Percentiles rank a stretch among this genome's conserved stretches.
Conservation (phyloP, 2,329 filamentous ascomycete species). For the Nemania sp. region DNA sequence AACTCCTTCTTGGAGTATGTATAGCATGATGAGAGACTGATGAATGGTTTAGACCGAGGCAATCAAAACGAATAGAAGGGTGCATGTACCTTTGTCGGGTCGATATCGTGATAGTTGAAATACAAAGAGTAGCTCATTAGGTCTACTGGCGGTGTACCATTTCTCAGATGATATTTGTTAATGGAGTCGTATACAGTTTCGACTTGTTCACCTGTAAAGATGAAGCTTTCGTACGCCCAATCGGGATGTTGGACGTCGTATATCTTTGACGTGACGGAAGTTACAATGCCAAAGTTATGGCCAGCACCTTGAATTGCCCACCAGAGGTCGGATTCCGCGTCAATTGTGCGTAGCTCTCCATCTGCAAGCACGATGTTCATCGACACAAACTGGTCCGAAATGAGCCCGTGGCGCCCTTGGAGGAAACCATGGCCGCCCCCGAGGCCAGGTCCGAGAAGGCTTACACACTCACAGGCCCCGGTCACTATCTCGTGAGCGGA, state of each 20-base stretch:
- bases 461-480: conserved; percentile 52
- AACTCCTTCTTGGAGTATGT: conserved; percentile 30
- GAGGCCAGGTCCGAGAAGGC: conserved; percentile 53
- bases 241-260: conserved; percentile 48
- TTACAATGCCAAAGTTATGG: conserved; percentile 65
- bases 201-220: conserved; percentile 52
- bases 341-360: conserved; percentile 47
- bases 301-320: conserved; percentile 63
- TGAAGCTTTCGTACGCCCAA: conserved; percentile 51
- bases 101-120: conserved; percentile 20
- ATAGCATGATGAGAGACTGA: conserved; percentile 28
- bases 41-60: background rate
- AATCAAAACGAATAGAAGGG: background rate
- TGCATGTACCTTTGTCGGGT: conserved; percentile 18
- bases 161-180: conserved; percentile 50
- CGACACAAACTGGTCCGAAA: conserved; percentile 57
- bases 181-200: conserved; percentile 52
- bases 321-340: conserved; percentile 55
- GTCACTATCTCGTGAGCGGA: conserved; percentile 37
- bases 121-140: conserved; percentile 25
- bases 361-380: conserved; percentile 57
- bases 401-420: conserved; percentile 57
- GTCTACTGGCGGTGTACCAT: conserved; percentile 37
- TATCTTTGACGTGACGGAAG: conserved; percentile 52
- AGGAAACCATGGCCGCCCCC: conserved; percentile 63